phyloP scores from a whole-genome alignment of 176 grass and related monocot species.

The Oryza meyeriana region DNA sequence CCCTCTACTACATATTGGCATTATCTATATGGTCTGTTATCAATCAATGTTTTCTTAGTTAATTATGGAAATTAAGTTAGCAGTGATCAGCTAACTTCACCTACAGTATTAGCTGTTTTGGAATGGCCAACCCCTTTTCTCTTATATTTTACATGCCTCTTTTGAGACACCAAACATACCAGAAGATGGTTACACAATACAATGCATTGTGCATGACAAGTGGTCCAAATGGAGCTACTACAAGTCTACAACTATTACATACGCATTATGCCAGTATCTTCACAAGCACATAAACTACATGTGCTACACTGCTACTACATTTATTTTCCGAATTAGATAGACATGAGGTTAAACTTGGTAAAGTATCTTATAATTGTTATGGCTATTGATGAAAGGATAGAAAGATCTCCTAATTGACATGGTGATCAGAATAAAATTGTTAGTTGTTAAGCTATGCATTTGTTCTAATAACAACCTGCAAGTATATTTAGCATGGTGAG shows the following conservation, averaged over 20 bases:
- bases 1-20: neutral
- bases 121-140: neutral
- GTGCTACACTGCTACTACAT: too few relatives aligned
- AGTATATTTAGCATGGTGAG: neutral
- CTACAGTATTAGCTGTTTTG: neutral
- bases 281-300: neutral
- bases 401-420: constrained; percentile 12
- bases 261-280: neutral
- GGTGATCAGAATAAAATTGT: neutral
- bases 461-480: constrained; percentile 12
- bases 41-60: neutral
- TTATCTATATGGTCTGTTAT: neutral
- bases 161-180: neutral
- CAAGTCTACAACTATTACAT: neutral
- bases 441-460: neutral
- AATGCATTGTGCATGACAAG: neutral
- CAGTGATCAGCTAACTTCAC: neutral
- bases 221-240: neutral
- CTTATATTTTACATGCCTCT: neutral
- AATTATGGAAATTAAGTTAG: neutral
- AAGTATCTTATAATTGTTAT: neutral
- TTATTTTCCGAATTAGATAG: constrained; percentile 2
- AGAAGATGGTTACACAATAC: neutral
- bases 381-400: neutral
- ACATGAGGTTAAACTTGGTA: neutral